Evolutionary conservation across 2,329 filamentous ascomycete genomes (phyloP).

Genomic region (Colletotrichum tofieldiae): DNA sequence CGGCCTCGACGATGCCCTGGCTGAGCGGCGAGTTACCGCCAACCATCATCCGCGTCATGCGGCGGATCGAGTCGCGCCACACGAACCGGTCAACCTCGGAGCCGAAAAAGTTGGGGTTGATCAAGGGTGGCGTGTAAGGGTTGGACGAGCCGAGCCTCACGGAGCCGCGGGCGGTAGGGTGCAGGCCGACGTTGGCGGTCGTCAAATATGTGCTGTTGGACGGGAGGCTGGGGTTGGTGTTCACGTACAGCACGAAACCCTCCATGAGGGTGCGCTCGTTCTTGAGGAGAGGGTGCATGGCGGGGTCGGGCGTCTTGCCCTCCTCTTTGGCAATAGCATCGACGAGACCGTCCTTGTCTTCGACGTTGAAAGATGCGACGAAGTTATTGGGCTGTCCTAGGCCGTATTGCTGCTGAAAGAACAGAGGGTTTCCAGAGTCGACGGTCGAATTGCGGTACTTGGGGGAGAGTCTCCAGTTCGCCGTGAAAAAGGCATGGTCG

Average conservation of each 20-base stretch:
- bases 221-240: slow-evolving; percentile 28
- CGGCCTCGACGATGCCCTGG: slow-evolving; percentile 45
- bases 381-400: slow-evolving; percentile 56
- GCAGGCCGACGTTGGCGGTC: slow-evolving; percentile 45
- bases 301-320: slow-evolving; percentile 49
- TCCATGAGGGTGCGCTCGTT: slow-evolving; percentile 46
- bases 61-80: slow-evolving; percentile 47
- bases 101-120: slow-evolving; percentile 52
- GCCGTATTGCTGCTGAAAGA: slow-evolving; percentile 53
- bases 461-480: slow-evolving; percentile 53
- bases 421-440: slow-evolving; percentile 52
- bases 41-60: slow-evolving; percentile 45
- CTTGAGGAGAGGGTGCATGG: slow-evolving; percentile 52
- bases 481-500: slow-evolving; percentile 53
- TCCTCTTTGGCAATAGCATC: slow-evolving; percentile 54
- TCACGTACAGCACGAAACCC: slow-evolving; percentile 44
- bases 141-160: slow-evolving; percentile 46
- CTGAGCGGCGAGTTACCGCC: slow-evolving; percentile 42
- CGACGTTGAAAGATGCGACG: slow-evolving; percentile 50
- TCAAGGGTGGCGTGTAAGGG: slow-evolving; percentile 43
- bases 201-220: slow-evolving; percentile 46
- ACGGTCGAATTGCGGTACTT: slow-evolving; percentile 52
- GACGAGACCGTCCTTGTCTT: slow-evolving; percentile 47
- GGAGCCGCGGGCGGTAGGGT: slow-evolving; percentile 49
- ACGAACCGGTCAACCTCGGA: slow-evolving; percentile 52